Conservation (phyloP, 1,284 basidiomycete genomes). For the Coniophora puteana region DNA sequence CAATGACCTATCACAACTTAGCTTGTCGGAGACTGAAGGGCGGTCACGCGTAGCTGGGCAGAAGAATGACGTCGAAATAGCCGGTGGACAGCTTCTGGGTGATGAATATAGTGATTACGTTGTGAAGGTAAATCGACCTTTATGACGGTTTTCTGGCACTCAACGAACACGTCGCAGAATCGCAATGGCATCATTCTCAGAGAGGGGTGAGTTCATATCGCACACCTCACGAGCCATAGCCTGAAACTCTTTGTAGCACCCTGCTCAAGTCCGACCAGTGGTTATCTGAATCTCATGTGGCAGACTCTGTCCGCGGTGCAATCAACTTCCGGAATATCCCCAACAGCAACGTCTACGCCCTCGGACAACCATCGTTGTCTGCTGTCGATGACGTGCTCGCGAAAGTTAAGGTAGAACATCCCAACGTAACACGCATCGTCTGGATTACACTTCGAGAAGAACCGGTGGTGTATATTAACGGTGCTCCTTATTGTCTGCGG, state of each 20-base stretch:
- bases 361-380: slow-evolving; percentile 90
- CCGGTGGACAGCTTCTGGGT: slow-evolving; percentile 84
- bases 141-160: not conserved
- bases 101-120: slow-evolving; percentile 95
- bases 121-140: slow-evolving; percentile 57
- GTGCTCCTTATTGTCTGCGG: slow-evolving; percentile 75
- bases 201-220: slow-evolving; percentile 57
- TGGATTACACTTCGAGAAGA: slow-evolving; percentile 96
- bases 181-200: slow-evolving; percentile 92
- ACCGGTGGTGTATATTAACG: slow-evolving; percentile 93
- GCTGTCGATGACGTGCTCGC: slow-evolving; percentile 85
- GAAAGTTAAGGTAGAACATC: slow-evolving; percentile 62
- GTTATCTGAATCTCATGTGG: slow-evolving; percentile 68
- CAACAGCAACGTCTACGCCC: slow-evolving; percentile 83
- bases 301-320: slow-evolving; percentile 80
- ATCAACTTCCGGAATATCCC: slow-evolving; percentile 92
- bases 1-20: slow-evolving; percentile 79
- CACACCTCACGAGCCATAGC: not conserved
- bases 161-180: slow-evolving; percentile 44
- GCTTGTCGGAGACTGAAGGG: slow-evolving; percentile 56
- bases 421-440: slow-evolving; percentile 61
- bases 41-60: slow-evolving; percentile 58
- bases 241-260: slow-evolving; percentile 44
- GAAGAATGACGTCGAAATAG: slow-evolving; percentile 73
- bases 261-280: slow-evolving; percentile 91